Conservation (phyloP, 306 rosid species). For the Gynostemma pentaphyllum region DNA sequence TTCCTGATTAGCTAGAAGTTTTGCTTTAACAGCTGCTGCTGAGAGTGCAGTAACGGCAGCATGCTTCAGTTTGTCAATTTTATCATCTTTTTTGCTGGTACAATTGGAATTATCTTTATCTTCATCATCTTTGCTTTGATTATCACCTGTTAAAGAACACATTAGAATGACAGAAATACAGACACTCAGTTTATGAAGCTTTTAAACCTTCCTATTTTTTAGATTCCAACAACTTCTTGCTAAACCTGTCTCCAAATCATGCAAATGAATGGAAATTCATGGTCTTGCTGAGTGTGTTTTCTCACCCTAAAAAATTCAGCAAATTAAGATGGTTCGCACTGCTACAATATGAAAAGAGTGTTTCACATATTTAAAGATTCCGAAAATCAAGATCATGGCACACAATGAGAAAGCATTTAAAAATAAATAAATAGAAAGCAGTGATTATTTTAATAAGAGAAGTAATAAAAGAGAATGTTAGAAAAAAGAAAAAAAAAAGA, state of each 20-base stretch:
- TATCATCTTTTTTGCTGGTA: conserved; percentile 24
- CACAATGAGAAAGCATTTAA: neutral
- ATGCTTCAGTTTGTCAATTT: conserved; percentile 48
- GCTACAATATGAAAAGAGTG: neutral
- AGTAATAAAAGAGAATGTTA: neutral
- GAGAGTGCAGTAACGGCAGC: conserved; percentile 76
- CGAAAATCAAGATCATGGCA: neutral
- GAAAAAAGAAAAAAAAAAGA: no score
- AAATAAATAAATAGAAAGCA: neutral
- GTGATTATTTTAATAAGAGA: neutral
- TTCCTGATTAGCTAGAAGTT: conserved; percentile 72
- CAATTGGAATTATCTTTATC: conserved; percentile 19
- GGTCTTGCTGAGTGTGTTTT: neutral
- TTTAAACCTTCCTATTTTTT: neutral
- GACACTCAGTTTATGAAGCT: neutral
- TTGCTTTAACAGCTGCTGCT: conserved; percentile 86
- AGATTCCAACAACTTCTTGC: neutral
- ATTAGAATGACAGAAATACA: neutral
- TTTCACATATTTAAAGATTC: neutral
- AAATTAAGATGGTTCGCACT: neutral
- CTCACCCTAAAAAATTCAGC: neutral
- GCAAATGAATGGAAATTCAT: neutral
- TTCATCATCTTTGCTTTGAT: conserved; percentile 28
- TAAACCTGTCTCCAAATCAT: neutral
- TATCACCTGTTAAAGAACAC: conserved; percentile 32